phyloP scores from a whole-genome alignment of 2,329 filamentous ascomycete genomes.

The Didymella sp. region DNA sequence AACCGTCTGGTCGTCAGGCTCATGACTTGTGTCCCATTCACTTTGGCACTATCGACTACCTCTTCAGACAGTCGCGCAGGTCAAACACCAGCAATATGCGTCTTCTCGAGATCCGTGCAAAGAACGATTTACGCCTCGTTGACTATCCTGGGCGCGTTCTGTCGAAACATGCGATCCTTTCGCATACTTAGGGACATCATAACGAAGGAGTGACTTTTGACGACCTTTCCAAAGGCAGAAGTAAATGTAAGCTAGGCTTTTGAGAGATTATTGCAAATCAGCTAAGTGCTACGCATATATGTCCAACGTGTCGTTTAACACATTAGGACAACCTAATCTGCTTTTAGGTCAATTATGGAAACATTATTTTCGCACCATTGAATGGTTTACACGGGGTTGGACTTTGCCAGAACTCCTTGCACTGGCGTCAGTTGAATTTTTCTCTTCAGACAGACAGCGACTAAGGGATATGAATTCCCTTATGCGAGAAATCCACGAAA shows the following conservation, averaged over 20 bases:
- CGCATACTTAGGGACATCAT: not conserved
- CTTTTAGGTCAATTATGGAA: not conserved
- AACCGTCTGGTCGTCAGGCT: not conserved
- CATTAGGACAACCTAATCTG: not conserved
- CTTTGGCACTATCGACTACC: not conserved
- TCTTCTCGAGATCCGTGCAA: not conserved
- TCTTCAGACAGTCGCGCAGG: not conserved
- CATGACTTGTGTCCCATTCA: not conserved
- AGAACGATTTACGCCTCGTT: not conserved
- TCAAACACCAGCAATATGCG: not conserved
- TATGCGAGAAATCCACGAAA: not conserved
- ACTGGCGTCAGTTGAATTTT: not conserved
- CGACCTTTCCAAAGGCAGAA: not conserved
- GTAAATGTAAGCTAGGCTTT: not conserved
- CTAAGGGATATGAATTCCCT: not conserved
- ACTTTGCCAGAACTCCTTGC: not conserved
- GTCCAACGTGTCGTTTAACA: not conserved
- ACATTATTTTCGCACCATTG: not conserved
- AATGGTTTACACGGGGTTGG: not conserved
- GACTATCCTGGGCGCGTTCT: not conserved
- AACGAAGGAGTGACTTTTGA: not conserved
- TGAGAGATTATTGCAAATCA: not conserved
- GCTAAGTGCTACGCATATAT: not conserved
- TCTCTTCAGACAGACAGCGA: not conserved
- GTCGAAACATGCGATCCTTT: not conserved